Base-by-base conservation (phyloP, 371 early-diverging fungal species). In the Rhizopus delemar region DNA sequence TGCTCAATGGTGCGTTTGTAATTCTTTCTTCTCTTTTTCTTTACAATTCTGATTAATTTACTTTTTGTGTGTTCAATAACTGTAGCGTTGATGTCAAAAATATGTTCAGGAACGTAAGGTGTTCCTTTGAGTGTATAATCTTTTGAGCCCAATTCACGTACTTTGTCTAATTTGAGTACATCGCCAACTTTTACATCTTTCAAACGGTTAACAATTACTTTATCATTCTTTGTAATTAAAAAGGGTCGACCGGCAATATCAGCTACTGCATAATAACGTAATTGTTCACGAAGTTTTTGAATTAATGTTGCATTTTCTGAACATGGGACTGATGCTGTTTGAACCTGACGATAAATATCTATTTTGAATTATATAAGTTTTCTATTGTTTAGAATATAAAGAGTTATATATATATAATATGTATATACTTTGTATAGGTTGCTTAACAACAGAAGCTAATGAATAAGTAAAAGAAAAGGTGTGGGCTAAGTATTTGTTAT, bases 51-150 rank as follows among this genome's bases (percentile, higher is more conserved):
- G 51, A 86, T 83, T 41, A 86, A 77, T 67, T 86, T 86, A 60
- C 92, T 87, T 68, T 87, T 88, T 28, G 95, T 85, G 53, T 98
- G 95, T 74, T 98, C 97, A 51, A 95, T 83, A 2, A 95, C 95
- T 0, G 91, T 90, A 9, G 94, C 95, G 65, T 87, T 81, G 63
- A 98, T 88, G 51, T 74, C 75, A 66, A 81, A 90, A 51, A 86
- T 84, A 8, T 73, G 68, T 7, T 91, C 85, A 31, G 86, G 75
- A 22, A 98, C 83, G 58, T 86, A 92, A 31, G 97, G 98, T 58
- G 86, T 73, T 0, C 98, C 98, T 66, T 87, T 76, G 65, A 98
- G 78, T 4, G 93, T 83, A 66, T 86, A 94, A 57, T 94, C 93
- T 53, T 85, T 87, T 48, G 89, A 86, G 4, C 94, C 94, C 29